phyloP scores from a whole-genome alignment of 2,329 filamentous ascomycete species.

The Ophiocordyceps camponoti-leonardi region DNA sequence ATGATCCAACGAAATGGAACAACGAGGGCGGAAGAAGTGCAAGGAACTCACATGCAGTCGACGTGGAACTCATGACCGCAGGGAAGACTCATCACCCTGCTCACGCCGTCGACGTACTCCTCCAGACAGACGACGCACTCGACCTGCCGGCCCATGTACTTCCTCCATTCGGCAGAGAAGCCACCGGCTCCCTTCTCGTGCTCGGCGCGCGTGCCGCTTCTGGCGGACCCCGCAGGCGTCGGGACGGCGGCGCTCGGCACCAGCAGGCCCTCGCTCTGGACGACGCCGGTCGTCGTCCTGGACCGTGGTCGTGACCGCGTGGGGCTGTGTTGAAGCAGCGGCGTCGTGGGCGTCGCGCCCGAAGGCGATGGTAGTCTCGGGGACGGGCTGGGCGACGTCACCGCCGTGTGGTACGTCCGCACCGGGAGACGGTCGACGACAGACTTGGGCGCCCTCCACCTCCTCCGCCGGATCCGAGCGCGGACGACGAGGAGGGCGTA shows the following conservation, averaged over 20 bases:
- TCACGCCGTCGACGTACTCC: slow-evolving; percentile 89
- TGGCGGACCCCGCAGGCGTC: slow-evolving; percentile 15
- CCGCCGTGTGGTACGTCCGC: slow-evolving; percentile 81
- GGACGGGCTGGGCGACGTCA: slow-evolving; percentile 36
- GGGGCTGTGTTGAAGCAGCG: slow-evolving; percentile 48
- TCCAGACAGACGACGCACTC: slow-evolving; percentile 96
- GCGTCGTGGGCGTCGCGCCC: slow-evolving; percentile 57
- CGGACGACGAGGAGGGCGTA: slow-evolving; percentile 78
- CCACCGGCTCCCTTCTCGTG: slow-evolving; percentile 29
- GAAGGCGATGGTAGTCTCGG: slow-evolving; percentile 43
- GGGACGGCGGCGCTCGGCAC: slow-evolving; percentile 24
- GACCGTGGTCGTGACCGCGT: slow-evolving; percentile 43
- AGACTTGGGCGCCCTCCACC: slow-evolving; percentile 96
- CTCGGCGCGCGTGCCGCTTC: slow-evolving; percentile 15
- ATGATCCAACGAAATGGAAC: not conserved
- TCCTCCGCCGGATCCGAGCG: slow-evolving; percentile 70
- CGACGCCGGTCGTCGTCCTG: slow-evolving; percentile 43
- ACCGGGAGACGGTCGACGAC: slow-evolving; percentile 91
- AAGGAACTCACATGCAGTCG: slow-evolving; percentile 79
- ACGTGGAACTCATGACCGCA: slow-evolving; percentile 97
- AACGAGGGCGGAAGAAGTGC: too few species aligned
- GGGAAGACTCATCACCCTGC: slow-evolving; percentile 87
- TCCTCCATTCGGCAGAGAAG: slow-evolving; percentile 39
- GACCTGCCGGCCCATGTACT: slow-evolving; percentile 50
- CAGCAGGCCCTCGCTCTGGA: slow-evolving; percentile 29